Evolutionary conservation across 169 alveolate genomes (phyloP), one percentile per base, ranked within the genome.

Genomic region (Cryptosporidium ryanae): DNA sequence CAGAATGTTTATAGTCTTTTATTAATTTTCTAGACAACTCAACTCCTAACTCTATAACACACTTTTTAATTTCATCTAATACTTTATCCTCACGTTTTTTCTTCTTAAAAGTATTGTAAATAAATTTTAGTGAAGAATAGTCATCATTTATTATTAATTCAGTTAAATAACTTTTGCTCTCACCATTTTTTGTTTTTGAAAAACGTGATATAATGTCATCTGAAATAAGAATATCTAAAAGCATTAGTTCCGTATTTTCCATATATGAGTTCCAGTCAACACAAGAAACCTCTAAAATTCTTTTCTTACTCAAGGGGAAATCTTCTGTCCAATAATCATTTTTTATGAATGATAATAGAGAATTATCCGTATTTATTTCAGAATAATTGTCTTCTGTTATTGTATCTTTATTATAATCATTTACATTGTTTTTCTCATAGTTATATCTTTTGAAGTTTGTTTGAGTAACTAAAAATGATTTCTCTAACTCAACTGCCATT

Each of bases 191-290:
- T 12, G 2, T 68, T 25, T 13, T 68, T 43, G 83, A 68, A 44
- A 50, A 68, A 31, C 38, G 55, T 1, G 21, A 49, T 27, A 68
- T 49, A 1, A 68, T 29, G 15, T 68, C 83, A 52, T 68, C 83
- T 17, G 83, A 68, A 23, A 68, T 18, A 43, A 68, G 67, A 29
- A 68, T 54, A 1, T 68, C 83, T 21, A 68, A 34, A 15, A 68
- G 25, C 31, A 50, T 52, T 48, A 52, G 32, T 34, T 68, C 83
- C 38, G 25, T 64, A 1, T 52, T 27, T 23, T 49, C 34, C 25
- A 54, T 64, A 68, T 50, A 68, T 27, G 23, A 10, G n/a, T 68
- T 65, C 83, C 83, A 68, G 43, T 34, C 29, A 2, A 29, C 52
- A 38, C 46, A 38, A 0, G 46, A 38, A 38, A 38, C 8, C 8